phyloP scores from a whole-genome alignment of 2,329 filamentous ascomycete species.

The Graphium sp. region DNA sequence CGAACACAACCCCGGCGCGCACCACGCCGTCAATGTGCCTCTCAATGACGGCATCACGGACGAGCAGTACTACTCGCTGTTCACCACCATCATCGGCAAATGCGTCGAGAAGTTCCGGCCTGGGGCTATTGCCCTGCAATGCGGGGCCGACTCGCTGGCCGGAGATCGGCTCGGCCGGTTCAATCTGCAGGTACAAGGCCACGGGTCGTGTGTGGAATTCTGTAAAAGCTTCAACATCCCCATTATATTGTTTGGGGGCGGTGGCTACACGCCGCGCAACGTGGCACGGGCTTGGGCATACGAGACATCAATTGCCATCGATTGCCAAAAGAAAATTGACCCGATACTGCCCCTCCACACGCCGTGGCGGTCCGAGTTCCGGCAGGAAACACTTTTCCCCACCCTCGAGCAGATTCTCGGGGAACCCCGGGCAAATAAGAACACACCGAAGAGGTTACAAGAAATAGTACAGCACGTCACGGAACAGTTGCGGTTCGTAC shows the following conservation, averaged over 20 bases:
- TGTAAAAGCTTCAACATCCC: constrained; percentile 71
- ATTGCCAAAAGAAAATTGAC: constrained; percentile 51
- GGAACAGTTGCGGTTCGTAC: constrained; percentile 75
- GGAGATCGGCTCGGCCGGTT: constrained; percentile 89
- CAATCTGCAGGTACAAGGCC: constrained; percentile 89
- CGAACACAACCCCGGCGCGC: constrained; percentile 71
- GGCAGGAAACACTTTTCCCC: constrained; percentile 75
- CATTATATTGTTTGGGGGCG: constrained; percentile 80
- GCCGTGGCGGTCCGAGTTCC: constrained; percentile 78
- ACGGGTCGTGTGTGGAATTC: constrained; percentile 79
- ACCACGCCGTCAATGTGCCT: constrained; percentile 81
- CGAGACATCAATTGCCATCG: constrained; percentile 82
- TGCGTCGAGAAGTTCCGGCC: constrained; percentile 77
- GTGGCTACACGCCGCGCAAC: constrained; percentile 91
- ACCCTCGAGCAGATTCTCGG: constrained; percentile 56
- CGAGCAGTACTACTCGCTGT: constrained; percentile 72
- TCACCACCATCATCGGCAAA: constrained; percentile 62
- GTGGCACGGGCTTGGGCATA: constrained; percentile 94
- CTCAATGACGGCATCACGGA: constrained; percentile 85
- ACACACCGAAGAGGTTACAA: constrained; percentile 57
- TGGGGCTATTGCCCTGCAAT: constrained; percentile 82
- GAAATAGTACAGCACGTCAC: constrained; percentile 63
- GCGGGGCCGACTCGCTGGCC: constrained; percentile 85
- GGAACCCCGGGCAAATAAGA: constrained; percentile 60
- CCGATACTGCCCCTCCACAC: constrained; percentile 63